Evolutionary conservation across 345 rosid genomes (phyloP), one percentile per base, ranked within the genome.

Genomic region (Anacardium occidentale): DNA sequence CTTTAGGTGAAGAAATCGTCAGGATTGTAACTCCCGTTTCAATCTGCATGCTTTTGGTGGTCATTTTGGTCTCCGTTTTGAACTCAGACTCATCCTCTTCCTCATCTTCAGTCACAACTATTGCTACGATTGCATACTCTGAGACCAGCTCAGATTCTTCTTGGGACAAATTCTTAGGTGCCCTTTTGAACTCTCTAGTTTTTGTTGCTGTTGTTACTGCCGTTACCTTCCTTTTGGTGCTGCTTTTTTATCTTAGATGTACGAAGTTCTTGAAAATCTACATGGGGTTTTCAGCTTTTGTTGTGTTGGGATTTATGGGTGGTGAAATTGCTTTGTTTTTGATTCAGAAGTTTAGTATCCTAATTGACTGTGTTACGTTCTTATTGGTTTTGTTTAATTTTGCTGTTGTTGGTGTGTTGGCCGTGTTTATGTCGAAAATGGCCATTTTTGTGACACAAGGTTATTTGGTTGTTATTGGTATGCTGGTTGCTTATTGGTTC

Each of bases 401-500:
- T 77, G 88, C 96, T 63, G 89, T 74, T 66, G 91, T 89, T 37
- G 98, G 98, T 70, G 97, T 92, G 0, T 82, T 92, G 71, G 97
- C 95, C 53, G 97, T 94, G 69, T 94, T 90, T 65, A 74, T 89
- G 87, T 85, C 97, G n/a, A 94, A 80, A 69, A 85, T 94, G 81
- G 95, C 98, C 7, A 94, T 94, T 73, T 66, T 94, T 68, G 87
- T 91, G 52, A 89, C 97, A 40, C 98, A 91, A 69, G 88, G 79
- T 2, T 94, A 94, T 74, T 83, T 94, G 82, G 95, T 94, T 65
- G 76, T 82, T 20, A 91, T 94, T 75, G 98, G 98, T 56, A 81
- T 90, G 67, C 75, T 94, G 62, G 97, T 91, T 75, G 98, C 98
- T 71, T 94, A 84, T 83, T 91, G 97, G 91, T 94, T 91, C 72